Evolutionary conservation across 1,284 basidiomycete species (phyloP).

Genomic region (Exobasidium rhododendri): DNA sequence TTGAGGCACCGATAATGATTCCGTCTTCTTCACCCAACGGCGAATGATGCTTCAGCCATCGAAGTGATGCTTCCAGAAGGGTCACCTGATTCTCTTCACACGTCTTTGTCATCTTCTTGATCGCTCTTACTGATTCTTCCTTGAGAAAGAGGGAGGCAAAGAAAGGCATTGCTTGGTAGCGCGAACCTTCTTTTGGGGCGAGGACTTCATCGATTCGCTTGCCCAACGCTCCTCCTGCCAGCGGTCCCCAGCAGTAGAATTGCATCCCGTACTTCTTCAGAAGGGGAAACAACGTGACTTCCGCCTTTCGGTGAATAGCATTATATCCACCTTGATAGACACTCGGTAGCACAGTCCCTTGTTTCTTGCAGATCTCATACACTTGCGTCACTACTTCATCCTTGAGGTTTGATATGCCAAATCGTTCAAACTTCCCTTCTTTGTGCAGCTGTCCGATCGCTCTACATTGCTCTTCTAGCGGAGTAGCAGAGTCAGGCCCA

Average conservation of each 20-base stretch:
- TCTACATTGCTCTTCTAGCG: slow-evolving; percentile 5
- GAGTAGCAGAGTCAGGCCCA: slow-evolving; percentile 11
- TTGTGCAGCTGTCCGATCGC: slow-evolving; percentile 13
- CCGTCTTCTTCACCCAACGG: slow-evolving; percentile 9
- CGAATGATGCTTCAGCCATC: slow-evolving; percentile 15
- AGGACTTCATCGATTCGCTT: slow-evolving; percentile 9
- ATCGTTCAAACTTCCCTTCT: slow-evolving; percentile 14
- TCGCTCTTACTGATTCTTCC: neutral
- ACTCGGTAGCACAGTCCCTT: slow-evolving; percentile 40
- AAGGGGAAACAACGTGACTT: slow-evolving; percentile 31
- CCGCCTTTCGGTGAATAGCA: slow-evolving; percentile 26
- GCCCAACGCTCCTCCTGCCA: slow-evolving; percentile 34
- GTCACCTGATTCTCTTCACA: slow-evolving; percentile 3
- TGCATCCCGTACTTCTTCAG: slow-evolving; percentile 62
- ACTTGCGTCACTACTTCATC: neutral
- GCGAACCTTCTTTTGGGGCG: slow-evolving; percentile 11
- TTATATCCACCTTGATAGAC: slow-evolving; percentile 64
- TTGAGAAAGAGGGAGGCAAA: slow-evolving; percentile 8
- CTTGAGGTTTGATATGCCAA: slow-evolving; percentile 14
- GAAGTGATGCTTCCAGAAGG: slow-evolving; percentile 5
- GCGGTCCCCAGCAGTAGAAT: slow-evolving; percentile 56
- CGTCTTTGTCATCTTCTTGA: slow-evolving; percentile 8
- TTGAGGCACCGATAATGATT: slow-evolving; percentile 14
- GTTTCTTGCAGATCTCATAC: slow-evolving; percentile 2
- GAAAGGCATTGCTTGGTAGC: slow-evolving; percentile 14